A percentile compares a stretch with the other conserved stretches of the same genome.
phyloP scores from a whole-genome alignment of 176 grass and related monocot species.

The Paspalum notatum region DNA sequence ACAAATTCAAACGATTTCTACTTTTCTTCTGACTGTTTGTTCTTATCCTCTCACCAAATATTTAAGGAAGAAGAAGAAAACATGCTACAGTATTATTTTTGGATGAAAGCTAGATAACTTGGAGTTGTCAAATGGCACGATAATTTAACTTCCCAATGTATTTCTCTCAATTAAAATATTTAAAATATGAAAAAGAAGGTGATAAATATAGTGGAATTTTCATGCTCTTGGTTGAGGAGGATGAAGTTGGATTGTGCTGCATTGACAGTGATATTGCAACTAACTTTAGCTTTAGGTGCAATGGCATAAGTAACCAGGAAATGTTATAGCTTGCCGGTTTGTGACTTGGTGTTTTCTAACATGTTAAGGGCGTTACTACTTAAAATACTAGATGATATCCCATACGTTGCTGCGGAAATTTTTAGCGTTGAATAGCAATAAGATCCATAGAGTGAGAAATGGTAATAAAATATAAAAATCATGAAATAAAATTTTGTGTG shows the following conservation, averaged over 20 bases:
- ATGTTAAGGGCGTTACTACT: neutral
- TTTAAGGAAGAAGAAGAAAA: conserved; percentile 6
- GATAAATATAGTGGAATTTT: neutral
- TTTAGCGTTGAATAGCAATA: no score
- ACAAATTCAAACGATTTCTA: conserved; percentile 29
- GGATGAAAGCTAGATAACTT: conserved; percentile 2
- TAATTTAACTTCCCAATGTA: neutral
- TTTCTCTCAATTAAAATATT: neutral
- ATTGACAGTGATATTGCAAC: neutral
- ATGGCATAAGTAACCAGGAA: neutral
- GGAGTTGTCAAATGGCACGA: neutral
- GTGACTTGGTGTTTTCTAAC: neutral
- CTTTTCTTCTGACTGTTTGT: conserved; percentile 11
- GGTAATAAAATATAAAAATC: no score
- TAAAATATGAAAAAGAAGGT: conserved; percentile 6
- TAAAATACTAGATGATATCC: no score
- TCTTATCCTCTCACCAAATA: neutral
- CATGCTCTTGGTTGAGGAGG: neutral
- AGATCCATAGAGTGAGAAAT: no score
- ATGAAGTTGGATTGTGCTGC: neutral
- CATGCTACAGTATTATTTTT: conserved; percentile 12
- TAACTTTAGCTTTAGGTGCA: neutral
- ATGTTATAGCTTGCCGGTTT: neutral
- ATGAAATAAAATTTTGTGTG: no score
- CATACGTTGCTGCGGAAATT: no score